A percentile compares a stretch with the other conserved stretches of the same genome.
Evolutionary conservation across 768 basidiomycete genomes (phyloP).

Genomic region (Pseudohyphozyma bogoriensis): DNA sequence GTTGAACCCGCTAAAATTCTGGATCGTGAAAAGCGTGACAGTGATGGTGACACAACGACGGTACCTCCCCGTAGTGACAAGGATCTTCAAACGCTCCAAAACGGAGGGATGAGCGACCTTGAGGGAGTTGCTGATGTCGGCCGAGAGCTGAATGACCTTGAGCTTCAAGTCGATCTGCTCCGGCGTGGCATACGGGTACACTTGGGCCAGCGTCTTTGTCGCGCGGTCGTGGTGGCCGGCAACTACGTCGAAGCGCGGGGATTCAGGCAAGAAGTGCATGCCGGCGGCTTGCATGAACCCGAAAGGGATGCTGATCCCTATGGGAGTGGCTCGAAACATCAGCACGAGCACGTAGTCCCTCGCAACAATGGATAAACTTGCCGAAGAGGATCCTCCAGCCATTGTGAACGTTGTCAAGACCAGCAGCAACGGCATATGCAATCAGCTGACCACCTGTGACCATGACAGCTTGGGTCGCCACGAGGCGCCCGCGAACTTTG

Average conservation of each 20-base stretch:
- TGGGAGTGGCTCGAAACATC: neutral
- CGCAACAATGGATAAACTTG: slow-evolving; percentile 1
- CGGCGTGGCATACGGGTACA: slow-evolving; percentile 4
- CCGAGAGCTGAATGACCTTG: slow-evolving; percentile 5
- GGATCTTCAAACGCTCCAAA: neutral
- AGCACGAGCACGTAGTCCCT: slow-evolving; percentile 2
- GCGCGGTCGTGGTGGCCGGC: neutral
- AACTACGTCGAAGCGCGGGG: slow-evolving; percentile 2
- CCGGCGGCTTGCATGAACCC: neutral
- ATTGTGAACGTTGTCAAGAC: neutral
- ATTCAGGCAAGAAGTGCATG: slow-evolving; percentile 9
- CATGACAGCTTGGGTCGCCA: slow-evolving; percentile 1
- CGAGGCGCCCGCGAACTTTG: slow-evolving; percentile 4
- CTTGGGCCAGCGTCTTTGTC: neutral
- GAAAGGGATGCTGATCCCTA: slow-evolving; percentile 3
- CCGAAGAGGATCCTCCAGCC: neutral
- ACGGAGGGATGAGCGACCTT: slow-evolving; percentile 2
- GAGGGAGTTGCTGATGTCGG: slow-evolving; percentile 1
- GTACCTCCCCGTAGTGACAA: neutral
- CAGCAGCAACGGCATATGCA: too few species aligned
- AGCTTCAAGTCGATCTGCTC: slow-evolving; percentile 8
- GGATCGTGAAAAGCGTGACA: neutral
- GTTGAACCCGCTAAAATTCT: neutral
- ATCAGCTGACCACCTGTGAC: neutral
- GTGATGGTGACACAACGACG: slow-evolving; percentile 9